Evolutionary conservation across 2,329 filamentous ascomycete species (phyloP), one percentile per base, ranked within the genome.

Genomic region (Penicillium paneum): DNA sequence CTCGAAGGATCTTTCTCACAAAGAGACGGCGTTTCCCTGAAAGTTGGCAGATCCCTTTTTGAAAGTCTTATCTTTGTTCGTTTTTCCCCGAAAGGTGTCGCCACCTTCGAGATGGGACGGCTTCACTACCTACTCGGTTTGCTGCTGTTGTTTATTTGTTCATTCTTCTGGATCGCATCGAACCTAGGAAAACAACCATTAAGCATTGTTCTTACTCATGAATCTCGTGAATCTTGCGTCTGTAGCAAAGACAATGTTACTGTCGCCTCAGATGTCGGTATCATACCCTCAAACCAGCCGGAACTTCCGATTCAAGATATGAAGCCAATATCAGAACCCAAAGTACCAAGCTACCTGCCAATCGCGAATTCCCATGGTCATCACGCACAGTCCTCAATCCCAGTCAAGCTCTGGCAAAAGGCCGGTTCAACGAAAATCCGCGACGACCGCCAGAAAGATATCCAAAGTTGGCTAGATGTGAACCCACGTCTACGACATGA

Each of bases 401-500:
- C 59, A 8, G 39, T 36, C 8, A 61, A 61, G 39, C 17, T 61
- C 3, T 61, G 57, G 59, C 58, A 61, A 34, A 60, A 60, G 21
- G 19, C 52, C 28, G 52, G 55, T 3, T 36, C 52, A 13, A 42
- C 28, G 32, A 56, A 38, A 21, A 42, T 61, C 31, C 35, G 31
- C 32, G 35, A 49, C 2, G 19, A 34, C 5, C 44, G 46, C 11
- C 44, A 42, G 31, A 31, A 24, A 8, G 47, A 58, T 24, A 57
- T 59, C 19, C 21, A 52, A 8, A 50, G 55, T 19, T 74, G 71
- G 63, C 62, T 64, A 19, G 52, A 60, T 1, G 51, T 46, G 15
- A 74, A 73, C 48, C 67, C 70, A 10, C 28, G 35, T n/a, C 67
- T 71, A 36, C 57, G 63, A 36, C 62, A 64, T 12, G 66, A 69